These are phyloP conservation scores for Mrakia blollopis DNA, from an alignment of 768 basidiomycete genomes.

Conservation along the genomic window DNA sequence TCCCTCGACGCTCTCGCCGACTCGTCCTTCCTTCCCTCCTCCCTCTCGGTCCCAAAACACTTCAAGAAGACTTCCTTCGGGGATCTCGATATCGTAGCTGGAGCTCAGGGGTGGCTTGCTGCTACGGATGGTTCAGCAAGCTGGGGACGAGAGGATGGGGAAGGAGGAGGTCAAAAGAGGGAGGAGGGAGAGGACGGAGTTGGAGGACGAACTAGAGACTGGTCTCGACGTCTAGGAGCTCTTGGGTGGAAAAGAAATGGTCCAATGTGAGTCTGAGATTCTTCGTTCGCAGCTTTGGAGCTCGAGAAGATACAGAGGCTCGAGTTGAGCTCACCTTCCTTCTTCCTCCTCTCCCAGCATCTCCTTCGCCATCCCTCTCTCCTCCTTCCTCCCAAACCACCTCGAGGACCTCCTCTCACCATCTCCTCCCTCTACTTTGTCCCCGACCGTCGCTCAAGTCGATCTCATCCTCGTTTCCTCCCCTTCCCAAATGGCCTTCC, in stretches of 20 bases:
- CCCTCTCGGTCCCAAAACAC: neutral
- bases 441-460: neutral
- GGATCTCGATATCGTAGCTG: neutral
- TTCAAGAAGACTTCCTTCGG: neutral
- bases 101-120: neutral
- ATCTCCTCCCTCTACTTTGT: neutral
- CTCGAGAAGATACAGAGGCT: neutral
- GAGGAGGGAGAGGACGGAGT: neutral
- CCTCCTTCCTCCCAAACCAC: neutral
- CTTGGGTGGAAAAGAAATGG: neutral
- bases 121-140: neutral
- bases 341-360: neutral
- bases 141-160: neutral
- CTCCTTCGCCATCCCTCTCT: conserved; percentile 8
- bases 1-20: neutral
- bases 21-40: neutral
- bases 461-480: conserved; percentile 4
- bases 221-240: neutral
- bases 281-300: too few species aligned
- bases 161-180: neutral
- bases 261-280: neutral
- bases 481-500: neutral
- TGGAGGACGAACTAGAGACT: neutral
- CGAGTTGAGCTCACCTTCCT: neutral
- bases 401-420: neutral